phyloP scores from a whole-genome alignment of 2,329 filamentous ascomycete species.

The Penicillium italicum region DNA sequence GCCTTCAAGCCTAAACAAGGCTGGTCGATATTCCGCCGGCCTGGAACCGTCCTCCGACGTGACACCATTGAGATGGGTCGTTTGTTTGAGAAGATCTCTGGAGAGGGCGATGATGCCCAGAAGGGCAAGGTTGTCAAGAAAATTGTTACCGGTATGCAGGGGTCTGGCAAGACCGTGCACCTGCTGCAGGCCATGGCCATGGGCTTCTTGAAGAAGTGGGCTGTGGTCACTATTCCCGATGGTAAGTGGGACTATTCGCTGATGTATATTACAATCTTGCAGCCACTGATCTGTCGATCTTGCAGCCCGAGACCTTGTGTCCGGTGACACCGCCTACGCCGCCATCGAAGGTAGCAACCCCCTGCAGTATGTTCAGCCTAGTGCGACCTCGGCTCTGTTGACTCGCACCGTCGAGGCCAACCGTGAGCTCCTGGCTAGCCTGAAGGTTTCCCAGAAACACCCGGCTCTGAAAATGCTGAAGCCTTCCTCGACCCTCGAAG shows the following conservation, averaged over 20 bases:
- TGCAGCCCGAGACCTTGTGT: constrained; percentile 74
- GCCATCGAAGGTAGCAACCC: constrained; percentile 57
- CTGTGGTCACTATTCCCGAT: constrained; percentile 86
- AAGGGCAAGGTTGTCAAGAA: constrained; percentile 47
- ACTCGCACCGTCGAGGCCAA: constrained; percentile 71
- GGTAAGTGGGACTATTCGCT: constrained; percentile 52
- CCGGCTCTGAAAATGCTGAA: constrained; percentile 59
- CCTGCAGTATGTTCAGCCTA: constrained; percentile 69
- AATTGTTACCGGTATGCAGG: constrained; percentile 69
- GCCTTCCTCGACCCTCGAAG: constrained; percentile 58
- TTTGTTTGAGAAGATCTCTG: constrained; percentile 57
- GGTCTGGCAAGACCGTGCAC: constrained; percentile 82
- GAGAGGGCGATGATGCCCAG: constrained; percentile 30
- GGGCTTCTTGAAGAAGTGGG: constrained; percentile 77
- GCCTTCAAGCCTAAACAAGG: constrained; percentile 88
- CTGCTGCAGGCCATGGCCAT: constrained; percentile 79
- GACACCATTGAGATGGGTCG: constrained; percentile 72
- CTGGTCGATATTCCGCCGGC: constrained; percentile 81
- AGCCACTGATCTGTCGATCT: constrained; percentile 16
- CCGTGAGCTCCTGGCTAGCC: constrained; percentile 55
- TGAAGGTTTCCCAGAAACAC: constrained; percentile 52
- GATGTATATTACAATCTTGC: neutral
- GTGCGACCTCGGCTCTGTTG: constrained; percentile 72
- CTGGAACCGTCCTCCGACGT: constrained; percentile 70
- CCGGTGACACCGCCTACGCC: constrained; percentile 75